Base-by-base conservation (phyloP, 768 basidiomycete species). In the Agrocybe pediades region DNA sequence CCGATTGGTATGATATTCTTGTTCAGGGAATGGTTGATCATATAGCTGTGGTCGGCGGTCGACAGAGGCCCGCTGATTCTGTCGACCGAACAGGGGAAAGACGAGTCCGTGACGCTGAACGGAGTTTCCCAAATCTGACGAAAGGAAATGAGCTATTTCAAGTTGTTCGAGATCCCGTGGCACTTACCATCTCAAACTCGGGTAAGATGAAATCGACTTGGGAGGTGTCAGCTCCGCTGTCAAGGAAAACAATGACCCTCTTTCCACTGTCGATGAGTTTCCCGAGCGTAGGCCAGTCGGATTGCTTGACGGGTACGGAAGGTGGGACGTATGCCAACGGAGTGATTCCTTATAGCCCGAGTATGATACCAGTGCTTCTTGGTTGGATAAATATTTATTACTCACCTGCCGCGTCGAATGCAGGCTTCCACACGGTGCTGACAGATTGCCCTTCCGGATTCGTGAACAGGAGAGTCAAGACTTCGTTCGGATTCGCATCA, bases 271-370 rank as follows among this genome's bases (percentile, higher is more conserved):
- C 79, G 53, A 88, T 83, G 66, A 88, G 68, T n/a, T 79, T 66
- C 1, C 84, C 81, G 4, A 88, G 69, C 0, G 85, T 85, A 1
- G 86, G 87, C 85, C 87, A 90, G 45, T 80, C 74, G 11, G 68
- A 64, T 16, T 71, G 64, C 29, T 71, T 71, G 53, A 81, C 65
- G 0, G 78, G 74, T 0, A 76, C 59, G 0, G 71, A 63, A 0
- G 82, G 74, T 0, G 86, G 86, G 4, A 82, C 74, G 57, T 81
- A 87, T 2, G 77, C 75, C 16, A 76, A 56, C 0, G 74, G 68
- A 1, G 75, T 71, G 16, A 80, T 74, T 1, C 76, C 78, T 77
- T 45, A 6, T 9, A 7, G 41, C 0, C 24, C 50, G 9, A n/a
- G 33, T 26, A 9, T 55, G 8, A 51, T 17, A 23, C 15, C 17